Percentiles rank a stretch among this genome's conserved stretches.
phyloP scores from a whole-genome alignment of 2,329 filamentous ascomycete species.

The Colletotrichum chlorophyti region DNA sequence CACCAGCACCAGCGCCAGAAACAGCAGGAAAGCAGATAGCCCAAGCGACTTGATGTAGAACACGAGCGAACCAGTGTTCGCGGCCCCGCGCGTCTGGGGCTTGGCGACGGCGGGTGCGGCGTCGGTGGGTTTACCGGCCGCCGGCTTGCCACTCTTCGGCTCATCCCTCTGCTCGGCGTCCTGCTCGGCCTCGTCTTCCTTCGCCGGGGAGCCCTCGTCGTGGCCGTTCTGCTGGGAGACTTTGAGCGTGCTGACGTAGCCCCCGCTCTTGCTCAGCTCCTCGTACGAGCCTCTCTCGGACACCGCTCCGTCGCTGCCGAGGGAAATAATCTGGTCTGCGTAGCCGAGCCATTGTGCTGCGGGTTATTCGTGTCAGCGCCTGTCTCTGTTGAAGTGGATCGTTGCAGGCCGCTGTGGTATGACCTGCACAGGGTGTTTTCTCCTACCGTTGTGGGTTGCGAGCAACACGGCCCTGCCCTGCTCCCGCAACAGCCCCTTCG shows the following conservation, averaged over 20 bases:
- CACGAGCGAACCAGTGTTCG: constrained; percentile 8
- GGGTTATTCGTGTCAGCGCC: no score
- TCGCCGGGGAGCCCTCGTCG: not conserved
- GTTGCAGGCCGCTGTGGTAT: no score
- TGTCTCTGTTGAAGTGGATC: no score
- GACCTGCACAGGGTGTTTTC: not conserved
- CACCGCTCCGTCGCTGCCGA: constrained; percentile 2
- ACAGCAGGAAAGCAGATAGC: not conserved
- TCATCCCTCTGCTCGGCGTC: not conserved
- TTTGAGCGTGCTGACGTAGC: constrained; percentile 6
- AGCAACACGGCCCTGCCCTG: constrained; percentile 48
- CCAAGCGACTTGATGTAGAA: constrained; percentile 21
- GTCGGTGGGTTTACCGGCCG: no score
- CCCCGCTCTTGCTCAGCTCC: constrained; percentile 1
- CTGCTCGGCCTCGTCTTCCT: not conserved
- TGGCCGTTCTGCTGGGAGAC: not conserved
- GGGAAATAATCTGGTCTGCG: constrained; percentile 8
- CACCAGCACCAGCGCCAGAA: not conserved
- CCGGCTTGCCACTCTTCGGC: not conserved
- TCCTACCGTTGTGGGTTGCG: constrained; percentile 42
- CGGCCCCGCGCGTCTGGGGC: not conserved
- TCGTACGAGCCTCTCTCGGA: not conserved
- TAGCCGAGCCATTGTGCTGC: constrained; percentile 11
- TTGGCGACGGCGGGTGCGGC: no score
- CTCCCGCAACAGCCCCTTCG: constrained; percentile 35